Evolutionary conservation across 495 filamentous ascomycete species (phyloP).

Genomic region (Acidiella bohemica): DNA sequence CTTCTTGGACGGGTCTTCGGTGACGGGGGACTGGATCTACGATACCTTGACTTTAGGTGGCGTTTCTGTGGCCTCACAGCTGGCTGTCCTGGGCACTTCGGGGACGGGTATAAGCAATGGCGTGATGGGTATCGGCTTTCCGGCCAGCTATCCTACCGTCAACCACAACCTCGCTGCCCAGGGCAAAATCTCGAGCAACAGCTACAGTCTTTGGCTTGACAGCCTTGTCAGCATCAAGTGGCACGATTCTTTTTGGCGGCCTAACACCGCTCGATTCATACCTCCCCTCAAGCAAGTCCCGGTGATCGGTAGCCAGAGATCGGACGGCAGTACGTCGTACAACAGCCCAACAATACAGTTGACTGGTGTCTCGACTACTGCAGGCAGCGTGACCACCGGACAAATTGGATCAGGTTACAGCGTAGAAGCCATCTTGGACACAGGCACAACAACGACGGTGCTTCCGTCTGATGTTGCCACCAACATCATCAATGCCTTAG

Average conservation of each 20-base stretch:
- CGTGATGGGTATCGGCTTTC: conserved; percentile 81
- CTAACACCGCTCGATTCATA: conserved; percentile 9
- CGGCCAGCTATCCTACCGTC: conserved; percentile 36
- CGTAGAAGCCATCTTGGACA: conserved; percentile 8
- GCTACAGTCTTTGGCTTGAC: conserved; percentile 18
- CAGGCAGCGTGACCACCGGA: background rate
- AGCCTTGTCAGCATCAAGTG: conserved; percentile 1
- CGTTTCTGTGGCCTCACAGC: conserved; percentile 3
- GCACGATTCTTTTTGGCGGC: conserved; percentile 13
- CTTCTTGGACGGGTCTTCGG: conserved; percentile 76
- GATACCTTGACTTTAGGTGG: conserved; percentile 62
- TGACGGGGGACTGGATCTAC: conserved; percentile 66
- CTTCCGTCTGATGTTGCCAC: conserved; percentile 3
- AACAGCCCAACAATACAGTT: conserved; percentile 4
- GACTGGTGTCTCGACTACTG: conserved; percentile 4
- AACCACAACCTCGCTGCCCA: conserved; percentile 15
- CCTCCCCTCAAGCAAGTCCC: conserved; percentile 1
- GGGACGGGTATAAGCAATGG: conserved; percentile 38
- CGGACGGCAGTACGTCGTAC: background rate
- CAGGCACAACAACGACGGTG: conserved; percentile 12
- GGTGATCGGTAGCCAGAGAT: conserved; percentile 1
- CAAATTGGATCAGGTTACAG: background rate
- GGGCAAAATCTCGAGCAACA: conserved; percentile 9
- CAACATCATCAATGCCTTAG: conserved; percentile 1
- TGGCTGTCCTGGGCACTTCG: conserved; percentile 1